Evolutionary conservation across 441 rosid species (phyloP), one percentile per base, ranked within the genome.

Genomic region (Populus hybrid): DNA sequence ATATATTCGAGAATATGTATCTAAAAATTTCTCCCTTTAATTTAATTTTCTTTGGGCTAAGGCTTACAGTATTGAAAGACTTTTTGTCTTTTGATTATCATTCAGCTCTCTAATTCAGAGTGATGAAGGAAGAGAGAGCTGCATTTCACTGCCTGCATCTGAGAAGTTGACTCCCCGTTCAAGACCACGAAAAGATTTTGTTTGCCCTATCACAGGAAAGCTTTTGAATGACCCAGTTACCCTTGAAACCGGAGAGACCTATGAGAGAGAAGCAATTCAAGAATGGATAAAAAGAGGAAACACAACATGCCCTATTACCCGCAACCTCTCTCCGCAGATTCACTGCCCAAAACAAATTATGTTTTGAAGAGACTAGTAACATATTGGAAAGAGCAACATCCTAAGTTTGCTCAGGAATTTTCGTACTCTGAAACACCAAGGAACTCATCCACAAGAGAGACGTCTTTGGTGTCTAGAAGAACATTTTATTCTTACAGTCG

Each of bases 231-330:
- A 89, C 23, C 93, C 95, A n/a, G 91, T 91, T 30, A 90, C 93
- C 24, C 92, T 91, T 20, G 95, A 91, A 83, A 91, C 92, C 12
- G 93, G 92, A 23, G 92, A 91, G 84, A 91, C 92, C 35, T 91
- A 86, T 67, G 95, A 91, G 78, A 87, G 91, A 69, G 87, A 86
- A 87, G 95, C 95, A 57, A 91, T 90, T 73, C 88, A 91, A 79
- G 95, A 91, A 85, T 91, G 95, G 93, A 77, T 91, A 40, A 78
- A 84, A 71, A 83, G 89, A 74, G 95, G 95, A 78, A 88, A 87
- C 71, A 77, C 82, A 24, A 86, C 88, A 9, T 91, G 92, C 53
- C 95, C 95, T 23, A 87, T 91, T 50, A 87, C 95, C 50, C 85
- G 93, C 73, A 88, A 35, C 82, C 88, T 64, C 83, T 90, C 59